These are phyloP conservation scores for Blastobotrys illinoisensis DNA, from an alignment of 1,139 yeast species.

Conservation along the genomic window DNA sequence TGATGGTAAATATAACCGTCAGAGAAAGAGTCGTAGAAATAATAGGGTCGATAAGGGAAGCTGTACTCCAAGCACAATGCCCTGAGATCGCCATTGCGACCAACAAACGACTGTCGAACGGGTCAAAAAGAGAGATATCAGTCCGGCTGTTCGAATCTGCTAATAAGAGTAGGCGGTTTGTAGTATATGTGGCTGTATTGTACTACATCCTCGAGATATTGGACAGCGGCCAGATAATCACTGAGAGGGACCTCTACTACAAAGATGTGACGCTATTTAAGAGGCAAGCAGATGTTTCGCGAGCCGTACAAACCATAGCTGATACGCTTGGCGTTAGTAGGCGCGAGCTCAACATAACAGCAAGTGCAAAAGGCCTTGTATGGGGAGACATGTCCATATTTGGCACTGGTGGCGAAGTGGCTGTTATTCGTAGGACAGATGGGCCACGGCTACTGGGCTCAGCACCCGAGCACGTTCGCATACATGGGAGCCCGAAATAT, in stretches of 20 bases:
- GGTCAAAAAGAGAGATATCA: neutral
- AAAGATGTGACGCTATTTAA: constrained; percentile 53
- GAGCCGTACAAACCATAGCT: constrained; percentile 35
- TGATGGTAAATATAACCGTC: neutral
- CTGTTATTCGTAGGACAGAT: constrained; percentile 13
- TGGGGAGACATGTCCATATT: constrained; percentile 37
- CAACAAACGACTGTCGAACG: neutral
- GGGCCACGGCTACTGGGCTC: constrained; percentile 17
- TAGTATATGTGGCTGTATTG: constrained; percentile 1
- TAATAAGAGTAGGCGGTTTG: neutral
- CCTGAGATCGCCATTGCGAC: neutral
- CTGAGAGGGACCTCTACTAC: constrained; percentile 63
- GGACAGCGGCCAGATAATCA: constrained; percentile 23
- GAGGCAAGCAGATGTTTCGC: constrained; percentile 44
- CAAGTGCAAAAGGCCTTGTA: constrained; percentile 61
- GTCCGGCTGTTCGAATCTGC: neutral
- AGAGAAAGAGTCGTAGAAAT: neutral
- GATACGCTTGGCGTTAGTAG: constrained; percentile 26
- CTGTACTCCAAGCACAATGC: neutral
- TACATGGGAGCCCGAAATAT: constrained; percentile 22
- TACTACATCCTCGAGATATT: constrained; percentile 1
- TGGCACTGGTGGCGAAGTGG: constrained; percentile 14
- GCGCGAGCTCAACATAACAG: constrained; percentile 41
- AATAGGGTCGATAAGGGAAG: neutral
- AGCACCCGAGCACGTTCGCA: constrained; percentile 19